These are phyloP conservation scores for Copromyces sp. DNA, from an alignment of 495 filamentous ascomycete species.

Conservation along the genomic window DNA sequence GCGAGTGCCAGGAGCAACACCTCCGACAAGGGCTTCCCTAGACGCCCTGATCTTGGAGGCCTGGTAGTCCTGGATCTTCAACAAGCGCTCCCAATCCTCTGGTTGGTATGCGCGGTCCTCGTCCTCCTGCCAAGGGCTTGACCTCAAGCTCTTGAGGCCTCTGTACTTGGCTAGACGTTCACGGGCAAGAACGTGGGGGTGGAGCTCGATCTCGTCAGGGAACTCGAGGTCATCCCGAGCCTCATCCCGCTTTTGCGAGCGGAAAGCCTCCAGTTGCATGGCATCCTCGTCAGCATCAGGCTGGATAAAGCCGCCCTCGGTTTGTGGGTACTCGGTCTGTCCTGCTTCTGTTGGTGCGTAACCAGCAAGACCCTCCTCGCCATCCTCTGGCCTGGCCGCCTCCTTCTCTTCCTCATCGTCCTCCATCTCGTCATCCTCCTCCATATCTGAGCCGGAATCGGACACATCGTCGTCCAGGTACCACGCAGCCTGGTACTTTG, in stretches of 20 bases:
- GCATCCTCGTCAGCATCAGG: constrained; percentile 80
- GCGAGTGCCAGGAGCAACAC: constrained; percentile 70
- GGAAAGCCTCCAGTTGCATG: constrained; percentile 65
- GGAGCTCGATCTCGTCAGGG: constrained; percentile 93
- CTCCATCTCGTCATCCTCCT: constrained; percentile 66
- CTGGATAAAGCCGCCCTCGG: constrained; percentile 75
- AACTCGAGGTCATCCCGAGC: constrained; percentile 87
- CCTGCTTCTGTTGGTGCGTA: constrained; percentile 66
- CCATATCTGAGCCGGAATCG: constrained; percentile 75
- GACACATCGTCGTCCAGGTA: constrained; percentile 71
- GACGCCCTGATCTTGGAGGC: constrained; percentile 62
- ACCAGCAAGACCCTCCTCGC: constrained; percentile 59
- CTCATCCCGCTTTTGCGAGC: constrained; percentile 62
- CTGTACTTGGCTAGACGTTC: constrained; percentile 79
- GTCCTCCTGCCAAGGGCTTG: constrained; percentile 75
- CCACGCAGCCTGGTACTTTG: constrained; percentile 89
- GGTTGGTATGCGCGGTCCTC: constrained; percentile 81
- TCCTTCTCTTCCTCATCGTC: constrained; percentile 38
- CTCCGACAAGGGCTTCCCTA: constrained; percentile 74
- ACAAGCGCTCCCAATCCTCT: constrained; percentile 75
- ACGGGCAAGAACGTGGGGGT: constrained; percentile 72
- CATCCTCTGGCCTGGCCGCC: constrained; percentile 55
- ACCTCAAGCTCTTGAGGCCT: constrained; percentile 80
- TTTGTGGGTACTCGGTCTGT: constrained; percentile 76
- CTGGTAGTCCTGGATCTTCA: constrained; percentile 77